Evolutionary conservation across 306 rosid species (phyloP).

Genomic region (Medicago ruthenica): DNA sequence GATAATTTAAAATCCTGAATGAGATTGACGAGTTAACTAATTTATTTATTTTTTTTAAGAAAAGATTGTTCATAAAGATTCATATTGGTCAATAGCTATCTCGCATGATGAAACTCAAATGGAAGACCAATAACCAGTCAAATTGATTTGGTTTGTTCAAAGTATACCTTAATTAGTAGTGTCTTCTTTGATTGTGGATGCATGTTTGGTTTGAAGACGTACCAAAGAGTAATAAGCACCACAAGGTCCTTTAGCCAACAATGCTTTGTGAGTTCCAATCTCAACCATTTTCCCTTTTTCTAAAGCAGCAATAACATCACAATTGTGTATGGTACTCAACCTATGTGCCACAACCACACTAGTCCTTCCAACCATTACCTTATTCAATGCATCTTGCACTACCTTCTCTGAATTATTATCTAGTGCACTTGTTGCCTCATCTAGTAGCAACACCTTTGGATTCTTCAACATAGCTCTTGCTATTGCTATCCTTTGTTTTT

Average conservation of each 20-base stretch:
- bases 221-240: constrained; percentile 60
- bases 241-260: constrained; percentile 52
- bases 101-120: not conserved
- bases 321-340: no score
- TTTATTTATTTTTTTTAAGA: no score
- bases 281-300: no score
- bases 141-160: not conserved
- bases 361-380: constrained; percentile 55
- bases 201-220: constrained; percentile 34
- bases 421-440: constrained; percentile 72
- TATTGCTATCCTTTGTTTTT: constrained; percentile 68
- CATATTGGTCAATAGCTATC: no score
- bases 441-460: constrained; percentile 52
- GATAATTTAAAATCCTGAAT: no score
- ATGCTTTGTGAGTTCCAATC: no score
- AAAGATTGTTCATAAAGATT: no score
- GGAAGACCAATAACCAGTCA: not conserved
- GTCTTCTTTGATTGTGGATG: constrained; percentile 8
- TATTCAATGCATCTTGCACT: constrained; percentile 55
- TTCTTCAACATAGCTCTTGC: constrained; percentile 61
- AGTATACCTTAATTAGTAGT: not conserved
- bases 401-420: constrained; percentile 55
- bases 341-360: constrained; percentile 64
- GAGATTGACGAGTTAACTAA: no score
- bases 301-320: no score